Conservation (phyloP, 1,139 yeast species). For the Suhomyces panamericanus region DNA sequence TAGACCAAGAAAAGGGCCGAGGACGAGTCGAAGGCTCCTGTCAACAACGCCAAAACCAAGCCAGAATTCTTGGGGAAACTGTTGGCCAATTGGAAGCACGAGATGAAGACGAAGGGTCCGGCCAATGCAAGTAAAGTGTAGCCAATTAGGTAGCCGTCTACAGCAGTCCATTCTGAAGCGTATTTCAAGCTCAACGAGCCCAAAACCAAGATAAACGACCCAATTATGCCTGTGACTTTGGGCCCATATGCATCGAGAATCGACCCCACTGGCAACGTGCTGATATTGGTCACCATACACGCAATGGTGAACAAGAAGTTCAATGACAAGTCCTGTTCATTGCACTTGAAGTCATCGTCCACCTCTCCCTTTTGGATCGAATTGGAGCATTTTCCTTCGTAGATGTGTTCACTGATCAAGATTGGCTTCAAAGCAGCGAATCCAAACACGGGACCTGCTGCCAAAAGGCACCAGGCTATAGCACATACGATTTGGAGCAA, state of each 20-base stretch:
- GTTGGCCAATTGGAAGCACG: constrained; percentile 77
- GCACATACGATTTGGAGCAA: constrained; percentile 63
- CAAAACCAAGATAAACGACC: constrained; percentile 54
- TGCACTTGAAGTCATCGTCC: constrained; percentile 42
- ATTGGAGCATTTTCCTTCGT: constrained; percentile 55
- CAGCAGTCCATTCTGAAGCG: constrained; percentile 25
- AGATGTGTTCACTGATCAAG: constrained; percentile 74
- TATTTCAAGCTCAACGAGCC: constrained; percentile 54
- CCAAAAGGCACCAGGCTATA: constrained; percentile 79
- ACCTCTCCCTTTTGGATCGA: constrained; percentile 13
- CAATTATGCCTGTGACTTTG: constrained; percentile 71
- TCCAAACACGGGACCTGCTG: constrained; percentile 93
- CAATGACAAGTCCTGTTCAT: constrained; percentile 74
- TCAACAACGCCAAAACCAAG: constrained; percentile 63
- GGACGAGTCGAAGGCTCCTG: constrained; percentile 79
- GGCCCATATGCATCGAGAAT: constrained; percentile 82
- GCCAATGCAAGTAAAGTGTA: constrained; percentile 71
- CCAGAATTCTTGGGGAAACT: constrained; percentile 74
- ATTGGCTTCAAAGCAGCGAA: constrained; percentile 92
- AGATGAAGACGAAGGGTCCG: constrained; percentile 80
- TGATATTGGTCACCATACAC: constrained; percentile 82
- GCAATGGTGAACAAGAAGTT: constrained; percentile 83
- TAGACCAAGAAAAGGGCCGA: constrained; percentile 72
- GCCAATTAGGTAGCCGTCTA: constrained; percentile 67
- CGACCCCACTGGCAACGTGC: constrained; percentile 79